Conservation (phyloP, 176 grass and related monocot species). For the Calamus simplicifolius region DNA sequence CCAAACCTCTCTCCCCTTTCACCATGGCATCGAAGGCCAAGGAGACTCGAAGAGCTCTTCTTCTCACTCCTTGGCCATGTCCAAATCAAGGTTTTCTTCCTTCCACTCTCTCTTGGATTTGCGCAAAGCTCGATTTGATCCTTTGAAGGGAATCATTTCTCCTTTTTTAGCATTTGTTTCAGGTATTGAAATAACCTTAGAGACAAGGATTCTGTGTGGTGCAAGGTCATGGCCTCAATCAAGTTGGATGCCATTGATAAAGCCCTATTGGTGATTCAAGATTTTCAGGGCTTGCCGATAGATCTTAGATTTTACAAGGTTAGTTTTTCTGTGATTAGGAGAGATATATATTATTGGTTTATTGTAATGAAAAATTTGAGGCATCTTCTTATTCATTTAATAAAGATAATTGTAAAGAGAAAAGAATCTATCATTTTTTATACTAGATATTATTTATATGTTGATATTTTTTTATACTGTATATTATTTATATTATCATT, state of each 20-base stretch:
- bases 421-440: no score
- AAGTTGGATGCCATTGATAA: conserved; percentile 64
- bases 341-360: no score
- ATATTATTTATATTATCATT: no score
- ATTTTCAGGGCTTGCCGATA: conserved; percentile 50
- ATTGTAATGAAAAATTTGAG: no score
- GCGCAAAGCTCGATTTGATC: not conserved
- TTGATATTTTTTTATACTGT: no score
- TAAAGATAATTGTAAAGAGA: no score
- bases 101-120: conserved; percentile 1
- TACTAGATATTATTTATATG: no score
- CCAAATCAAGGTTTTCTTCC: conserved; percentile 57
- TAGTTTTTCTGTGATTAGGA: not conserved
- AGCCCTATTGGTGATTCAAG: conserved; percentile 59
- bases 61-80: conserved; percentile 52
- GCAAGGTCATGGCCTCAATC: conserved; percentile 86
- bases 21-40: no score
- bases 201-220: conserved; percentile 80
- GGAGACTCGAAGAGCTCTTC: conserved; percentile 61
- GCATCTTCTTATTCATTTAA: no score
- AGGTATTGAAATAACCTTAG: conserved; percentile 64
- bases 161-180: not conserved
- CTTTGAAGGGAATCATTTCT: not conserved
- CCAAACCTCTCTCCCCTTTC: conserved; percentile 22
- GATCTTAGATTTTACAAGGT: conserved; percentile 83